Percentiles rank a stretch among this genome's conserved stretches.
Evolutionary conservation across 108 stramenopile species (phyloP).

Genomic region (Thalassiosira profunda): DNA sequence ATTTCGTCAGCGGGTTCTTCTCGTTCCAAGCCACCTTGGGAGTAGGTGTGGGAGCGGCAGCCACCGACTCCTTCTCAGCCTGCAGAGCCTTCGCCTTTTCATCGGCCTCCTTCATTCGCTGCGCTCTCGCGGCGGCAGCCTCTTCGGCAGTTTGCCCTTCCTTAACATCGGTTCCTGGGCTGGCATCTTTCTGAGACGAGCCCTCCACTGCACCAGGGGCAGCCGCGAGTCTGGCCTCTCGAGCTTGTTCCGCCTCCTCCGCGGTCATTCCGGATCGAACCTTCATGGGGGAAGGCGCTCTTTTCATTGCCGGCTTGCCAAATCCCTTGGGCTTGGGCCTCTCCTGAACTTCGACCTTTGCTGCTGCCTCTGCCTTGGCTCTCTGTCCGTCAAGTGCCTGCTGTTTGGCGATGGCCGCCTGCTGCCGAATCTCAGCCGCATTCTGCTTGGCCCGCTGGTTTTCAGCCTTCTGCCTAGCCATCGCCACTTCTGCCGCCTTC

Average conservation of each 20-base stretch:
- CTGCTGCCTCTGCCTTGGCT: neutral
- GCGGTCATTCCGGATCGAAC: constrained; percentile 8
- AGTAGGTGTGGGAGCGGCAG: too few species aligned
- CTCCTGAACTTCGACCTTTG: constrained; percentile 9
- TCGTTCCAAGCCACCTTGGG: too few species aligned
- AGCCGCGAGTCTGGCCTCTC: constrained; percentile 4
- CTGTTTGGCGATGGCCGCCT: neutral
- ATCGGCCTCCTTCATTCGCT: neutral
- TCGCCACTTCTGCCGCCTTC: neutral
- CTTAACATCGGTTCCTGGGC: neutral
- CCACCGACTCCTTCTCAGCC: too few species aligned
- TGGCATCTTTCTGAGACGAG: neutral
- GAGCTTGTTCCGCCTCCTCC: constrained; percentile 1
- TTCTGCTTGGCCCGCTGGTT: neutral
- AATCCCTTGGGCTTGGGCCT: constrained; percentile 2
- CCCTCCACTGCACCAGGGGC: neutral
- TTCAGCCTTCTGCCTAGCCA: neutral
- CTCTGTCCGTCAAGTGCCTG: neutral
- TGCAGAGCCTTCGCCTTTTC: neutral
- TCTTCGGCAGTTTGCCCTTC: constrained; percentile 6
- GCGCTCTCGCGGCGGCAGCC: constrained; percentile 2
- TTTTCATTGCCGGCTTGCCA: constrained; percentile 24
- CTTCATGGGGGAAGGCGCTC: neutral
- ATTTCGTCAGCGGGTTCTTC: too few species aligned
- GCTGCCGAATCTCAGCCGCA: neutral